Percentiles rank a stretch among this genome's conserved stretches.
Conservation (phyloP, 2,329 filamentous ascomycete genomes). For the Trichoderma guizhouense region DNA sequence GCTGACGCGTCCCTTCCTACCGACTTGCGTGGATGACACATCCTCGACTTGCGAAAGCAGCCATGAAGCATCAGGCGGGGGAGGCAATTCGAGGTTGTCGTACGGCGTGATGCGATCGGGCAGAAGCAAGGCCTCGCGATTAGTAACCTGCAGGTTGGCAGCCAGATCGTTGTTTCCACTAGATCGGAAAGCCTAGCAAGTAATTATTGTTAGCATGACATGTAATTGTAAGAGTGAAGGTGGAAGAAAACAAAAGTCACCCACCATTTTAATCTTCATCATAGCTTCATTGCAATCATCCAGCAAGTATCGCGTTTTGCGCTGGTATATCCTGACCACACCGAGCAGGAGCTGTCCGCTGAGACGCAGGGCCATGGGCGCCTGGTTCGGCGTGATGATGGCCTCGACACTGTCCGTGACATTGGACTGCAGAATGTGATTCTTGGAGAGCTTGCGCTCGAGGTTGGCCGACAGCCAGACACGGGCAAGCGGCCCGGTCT, state of each 20-base stretch:
- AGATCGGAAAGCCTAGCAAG: conserved; percentile 78
- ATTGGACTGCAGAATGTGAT: conserved; percentile 90
- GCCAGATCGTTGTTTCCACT: conserved; percentile 94
- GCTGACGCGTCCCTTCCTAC: conserved; percentile 55
- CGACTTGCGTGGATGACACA: conserved; percentile 49
- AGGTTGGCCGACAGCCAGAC: conserved; percentile 98
- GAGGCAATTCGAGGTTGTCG: conserved; percentile 71
- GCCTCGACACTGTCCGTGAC: conserved; percentile 92
- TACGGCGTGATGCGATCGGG: conserved; percentile 92
- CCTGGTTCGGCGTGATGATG: conserved; percentile 89
- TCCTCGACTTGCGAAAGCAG: conserved; percentile 73
- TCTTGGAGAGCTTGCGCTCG: conserved; percentile 97
- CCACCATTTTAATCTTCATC: conserved; percentile 97
- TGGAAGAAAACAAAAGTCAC: conserved; percentile 22
- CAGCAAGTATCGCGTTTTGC: conserved; percentile 92
- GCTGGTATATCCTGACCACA: conserved; percentile 95
- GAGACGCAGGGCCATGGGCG: conserved; percentile 88
- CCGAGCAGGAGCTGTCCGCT: conserved; percentile 92
- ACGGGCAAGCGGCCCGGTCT: conserved; percentile 93
- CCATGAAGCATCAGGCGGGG: conserved; percentile 84
- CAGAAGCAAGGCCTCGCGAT: conserved; percentile 81
- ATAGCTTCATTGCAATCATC: conserved; percentile 98
- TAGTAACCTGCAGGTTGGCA: conserved; percentile 73
- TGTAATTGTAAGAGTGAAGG: not conserved
- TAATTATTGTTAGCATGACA: conserved; percentile 36